Conservation (phyloP, 2,329 filamentous ascomycete species). For the Botryotinia narcissicola region DNA sequence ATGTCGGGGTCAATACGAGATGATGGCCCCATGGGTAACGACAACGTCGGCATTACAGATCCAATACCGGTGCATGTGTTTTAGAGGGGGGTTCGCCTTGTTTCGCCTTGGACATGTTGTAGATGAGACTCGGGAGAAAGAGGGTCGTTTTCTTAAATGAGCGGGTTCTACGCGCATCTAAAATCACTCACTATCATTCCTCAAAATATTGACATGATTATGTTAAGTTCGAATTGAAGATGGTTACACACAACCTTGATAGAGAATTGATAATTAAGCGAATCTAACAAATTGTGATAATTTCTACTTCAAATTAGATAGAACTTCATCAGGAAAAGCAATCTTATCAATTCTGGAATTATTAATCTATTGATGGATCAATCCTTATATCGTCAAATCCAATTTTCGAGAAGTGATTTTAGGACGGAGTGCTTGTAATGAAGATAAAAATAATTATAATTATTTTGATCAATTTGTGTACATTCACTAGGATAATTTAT, state of each 20-base stretch:
- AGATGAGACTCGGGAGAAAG: constrained; percentile 3
- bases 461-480: background rate
- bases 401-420: background rate
- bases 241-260: background rate
- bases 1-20: constrained; percentile 4
- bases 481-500: background rate
- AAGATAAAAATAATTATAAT: background rate
- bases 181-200: background rate
- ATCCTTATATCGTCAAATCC: background rate
- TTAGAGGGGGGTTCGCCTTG: background rate
- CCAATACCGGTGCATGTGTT: background rate
- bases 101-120: background rate
- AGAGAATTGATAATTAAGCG: background rate
- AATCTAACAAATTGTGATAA: background rate
- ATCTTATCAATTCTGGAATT: background rate
- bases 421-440: background rate
- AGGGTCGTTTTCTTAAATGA: background rate
- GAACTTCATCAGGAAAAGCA: background rate
- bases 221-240: background rate
- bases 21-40: constrained; percentile 6
- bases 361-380: background rate
- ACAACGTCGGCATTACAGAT: background rate
- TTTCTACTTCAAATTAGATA: background rate
- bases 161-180: background rate
- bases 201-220: background rate